Conservation (phyloP, 164 flowering plant genomes). For the Umbellularia californica region DNA sequence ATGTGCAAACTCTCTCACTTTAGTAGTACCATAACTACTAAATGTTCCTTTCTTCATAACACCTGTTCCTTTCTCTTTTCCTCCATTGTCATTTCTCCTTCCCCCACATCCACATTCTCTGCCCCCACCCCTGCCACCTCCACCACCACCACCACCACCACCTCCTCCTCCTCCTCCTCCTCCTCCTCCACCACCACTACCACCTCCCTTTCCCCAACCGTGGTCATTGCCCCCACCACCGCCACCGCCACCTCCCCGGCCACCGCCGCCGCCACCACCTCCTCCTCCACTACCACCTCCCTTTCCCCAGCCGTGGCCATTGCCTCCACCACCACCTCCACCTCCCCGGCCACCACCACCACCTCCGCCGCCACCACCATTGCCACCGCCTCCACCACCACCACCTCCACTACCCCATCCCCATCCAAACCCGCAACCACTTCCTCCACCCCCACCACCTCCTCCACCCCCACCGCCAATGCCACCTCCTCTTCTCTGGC, state of each 20-base stretch:
- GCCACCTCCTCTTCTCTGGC: not conserved
- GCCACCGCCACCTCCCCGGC: not conserved
- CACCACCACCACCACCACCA: no score
- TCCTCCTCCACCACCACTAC: no score
- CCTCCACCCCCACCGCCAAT: no score
- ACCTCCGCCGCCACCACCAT: not conserved
- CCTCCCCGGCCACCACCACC: not conserved
- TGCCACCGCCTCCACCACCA: not conserved
- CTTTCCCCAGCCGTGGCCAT: not conserved
- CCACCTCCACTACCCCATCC: not conserved
- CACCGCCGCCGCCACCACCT: not conserved
- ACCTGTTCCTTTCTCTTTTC: not conserved
- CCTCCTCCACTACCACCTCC: not conserved
- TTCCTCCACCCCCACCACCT: no score
- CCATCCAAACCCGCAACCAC: no score
- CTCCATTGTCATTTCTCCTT: not conserved
- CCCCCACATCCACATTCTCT: not conserved
- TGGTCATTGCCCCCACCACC: not conserved
- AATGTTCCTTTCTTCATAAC: not conserved
- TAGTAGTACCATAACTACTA: not conserved
- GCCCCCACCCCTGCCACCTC: no score
- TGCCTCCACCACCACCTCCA: not conserved
- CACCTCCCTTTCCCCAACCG: not conserved
- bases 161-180: no score
- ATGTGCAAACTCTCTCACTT: conserved; percentile 13